These are phyloP conservation scores for Zangia roseola DNA, from an alignment of 768 basidiomycete species.

Conservation along the genomic window DNA sequence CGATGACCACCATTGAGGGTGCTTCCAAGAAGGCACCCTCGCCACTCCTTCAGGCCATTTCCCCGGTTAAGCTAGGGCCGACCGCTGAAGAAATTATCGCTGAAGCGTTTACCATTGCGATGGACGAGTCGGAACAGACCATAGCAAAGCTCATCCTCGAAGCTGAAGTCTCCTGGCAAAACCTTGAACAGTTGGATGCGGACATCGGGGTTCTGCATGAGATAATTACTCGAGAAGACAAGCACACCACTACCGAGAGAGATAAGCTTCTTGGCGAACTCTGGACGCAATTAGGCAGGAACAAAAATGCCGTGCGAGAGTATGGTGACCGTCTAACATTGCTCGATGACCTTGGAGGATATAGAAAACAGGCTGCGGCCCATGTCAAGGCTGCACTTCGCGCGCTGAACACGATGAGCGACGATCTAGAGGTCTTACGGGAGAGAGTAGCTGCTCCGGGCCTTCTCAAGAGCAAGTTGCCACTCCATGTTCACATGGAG, in stretches of 20 bases:
- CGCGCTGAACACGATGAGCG: constrained; percentile 59
- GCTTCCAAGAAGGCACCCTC: constrained; percentile 30
- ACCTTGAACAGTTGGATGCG: constrained; percentile 64
- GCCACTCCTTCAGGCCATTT: constrained; percentile 34
- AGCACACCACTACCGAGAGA: constrained; percentile 41
- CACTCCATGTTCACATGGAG: constrained; percentile 73
- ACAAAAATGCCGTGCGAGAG: constrained; percentile 46
- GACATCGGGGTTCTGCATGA: constrained; percentile 57
- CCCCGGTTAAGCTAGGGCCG: constrained; percentile 37
- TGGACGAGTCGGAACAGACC: constrained; percentile 53
- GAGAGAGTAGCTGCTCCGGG: constrained; percentile 71
- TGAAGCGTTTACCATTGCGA: constrained; percentile 58
- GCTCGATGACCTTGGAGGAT: constrained; percentile 53
- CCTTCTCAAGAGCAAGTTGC: constrained; percentile 55
- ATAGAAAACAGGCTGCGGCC: constrained; percentile 57
- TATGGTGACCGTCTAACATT: constrained; percentile 52
- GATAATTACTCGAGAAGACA: constrained; percentile 58
- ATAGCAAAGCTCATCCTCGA: constrained; percentile 64
- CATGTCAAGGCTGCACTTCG: constrained; percentile 69
- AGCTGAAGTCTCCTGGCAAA: constrained; percentile 53
- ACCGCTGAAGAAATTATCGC: constrained; percentile 46
- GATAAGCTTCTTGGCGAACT: constrained; percentile 60
- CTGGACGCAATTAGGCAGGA: constrained; percentile 71
- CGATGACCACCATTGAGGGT: constrained; percentile 53
- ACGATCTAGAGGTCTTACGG: constrained; percentile 74